Evolutionary conservation across 352 stramenopile genomes (phyloP).

Genomic region (Phytophthora colocasiae): DNA sequence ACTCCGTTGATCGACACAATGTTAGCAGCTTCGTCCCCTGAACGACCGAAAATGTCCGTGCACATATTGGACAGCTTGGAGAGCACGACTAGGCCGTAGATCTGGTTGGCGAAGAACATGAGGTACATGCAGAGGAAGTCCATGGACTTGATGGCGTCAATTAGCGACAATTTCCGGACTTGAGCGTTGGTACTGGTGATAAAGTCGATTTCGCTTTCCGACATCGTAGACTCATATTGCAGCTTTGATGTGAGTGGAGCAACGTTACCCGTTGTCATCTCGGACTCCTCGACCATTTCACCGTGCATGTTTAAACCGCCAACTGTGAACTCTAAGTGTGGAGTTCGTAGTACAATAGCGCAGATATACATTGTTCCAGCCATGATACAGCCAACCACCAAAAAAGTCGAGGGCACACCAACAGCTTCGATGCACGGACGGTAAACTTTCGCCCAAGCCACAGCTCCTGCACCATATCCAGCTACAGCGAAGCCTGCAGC

Average conservation of each 20-base stretch:
- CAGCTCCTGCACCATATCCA: conserved; percentile 65
- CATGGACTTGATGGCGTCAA: conserved; percentile 56
- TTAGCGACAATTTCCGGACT: conserved; percentile 59
- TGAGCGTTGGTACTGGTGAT: conserved; percentile 48
- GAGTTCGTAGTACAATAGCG: conserved; percentile 55
- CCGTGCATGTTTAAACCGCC: conserved; percentile 68
- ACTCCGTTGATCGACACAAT: conserved; percentile 75
- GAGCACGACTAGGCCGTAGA: conserved; percentile 71
- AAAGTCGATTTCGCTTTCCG: conserved; percentile 48
- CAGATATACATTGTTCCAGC: conserved; percentile 51
- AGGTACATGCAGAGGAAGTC: conserved; percentile 79
- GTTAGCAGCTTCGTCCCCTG: conserved; percentile 42
- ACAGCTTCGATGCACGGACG: conserved; percentile 58
- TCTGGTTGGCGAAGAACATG: conserved; percentile 74
- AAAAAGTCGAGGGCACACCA: conserved; percentile 56
- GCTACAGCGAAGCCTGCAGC: conserved; percentile 72
- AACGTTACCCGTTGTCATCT: conserved; percentile 20
- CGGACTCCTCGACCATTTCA: conserved; percentile 45
- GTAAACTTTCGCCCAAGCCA: conserved; percentile 73
- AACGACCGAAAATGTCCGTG: conserved; percentile 57
- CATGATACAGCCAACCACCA: conserved; percentile 56
- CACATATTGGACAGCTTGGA: conserved; percentile 75
- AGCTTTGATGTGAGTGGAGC: conserved; percentile 41
- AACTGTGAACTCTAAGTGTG: conserved; percentile 62
- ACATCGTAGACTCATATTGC: conserved; percentile 52